Percentiles rank a stretch among this genome's conserved stretches.
phyloP scores from a whole-genome alignment of 306 rosid genomes.

The Vigna trinervia region DNA sequence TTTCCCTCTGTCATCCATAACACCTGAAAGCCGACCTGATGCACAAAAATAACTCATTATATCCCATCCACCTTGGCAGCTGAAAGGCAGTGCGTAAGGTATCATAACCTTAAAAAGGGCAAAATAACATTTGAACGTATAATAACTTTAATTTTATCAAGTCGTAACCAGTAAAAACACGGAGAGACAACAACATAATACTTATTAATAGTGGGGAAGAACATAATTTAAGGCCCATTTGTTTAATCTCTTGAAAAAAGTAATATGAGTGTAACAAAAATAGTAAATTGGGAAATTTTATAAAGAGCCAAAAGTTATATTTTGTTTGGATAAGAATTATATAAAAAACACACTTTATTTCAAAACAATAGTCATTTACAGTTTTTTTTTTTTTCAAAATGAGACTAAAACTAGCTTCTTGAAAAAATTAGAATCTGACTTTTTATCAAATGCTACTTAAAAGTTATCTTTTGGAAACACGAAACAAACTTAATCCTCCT shows the following conservation, averaged over 20 bases:
- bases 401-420: not conserved
- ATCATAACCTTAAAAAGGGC: not conserved
- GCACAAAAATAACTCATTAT: slow-evolving; percentile 37
- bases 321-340: not conserved
- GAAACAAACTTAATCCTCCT: not conserved
- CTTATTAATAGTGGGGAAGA: not conserved
- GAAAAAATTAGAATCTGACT: too few relatives aligned
- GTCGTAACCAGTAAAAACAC: not conserved
- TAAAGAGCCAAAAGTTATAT: not conserved
- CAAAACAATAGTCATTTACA: not conserved
- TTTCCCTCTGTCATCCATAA: slow-evolving; percentile 97
- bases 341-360: not conserved
- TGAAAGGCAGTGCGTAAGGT: not conserved
- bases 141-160: not conserved
- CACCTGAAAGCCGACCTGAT: slow-evolving; percentile 91
- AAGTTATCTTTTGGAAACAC: not conserved
- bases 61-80: slow-evolving; percentile 10
- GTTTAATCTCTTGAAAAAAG: not conserved
- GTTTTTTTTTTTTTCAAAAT: not conserved
- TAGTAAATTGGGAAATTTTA: not conserved
- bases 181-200: not conserved
- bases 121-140: not conserved
- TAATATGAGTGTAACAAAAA: not conserved
- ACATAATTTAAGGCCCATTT: not conserved
- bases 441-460: not conserved